Conservation (phyloP, 2,329 filamentous ascomycete genomes). For the Thyridium curvatum region DNA sequence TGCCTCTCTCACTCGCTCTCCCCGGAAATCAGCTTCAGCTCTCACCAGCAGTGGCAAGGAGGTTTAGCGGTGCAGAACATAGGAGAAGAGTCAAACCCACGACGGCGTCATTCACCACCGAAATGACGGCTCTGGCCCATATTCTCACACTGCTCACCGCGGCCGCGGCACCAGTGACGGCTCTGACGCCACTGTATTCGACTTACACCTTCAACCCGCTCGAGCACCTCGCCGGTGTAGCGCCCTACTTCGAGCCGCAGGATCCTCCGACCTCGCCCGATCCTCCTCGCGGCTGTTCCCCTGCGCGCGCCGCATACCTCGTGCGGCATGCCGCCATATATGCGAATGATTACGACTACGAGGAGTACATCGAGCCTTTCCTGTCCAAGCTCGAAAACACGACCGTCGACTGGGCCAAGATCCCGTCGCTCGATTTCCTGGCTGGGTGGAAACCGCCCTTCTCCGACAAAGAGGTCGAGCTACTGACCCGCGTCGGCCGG, state of each 20-base stretch:
- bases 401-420: conserved; percentile 48
- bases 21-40: too few species aligned
- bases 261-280: conserved; percentile 35
- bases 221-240: conserved; percentile 47
- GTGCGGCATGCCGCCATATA: conserved; percentile 56
- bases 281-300: conserved; percentile 42
- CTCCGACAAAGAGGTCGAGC: conserved; percentile 47
- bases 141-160: neutral
- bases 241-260: conserved; percentile 51
- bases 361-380: conserved; percentile 50
- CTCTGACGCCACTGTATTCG: conserved; percentile 28
- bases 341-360: conserved; percentile 53
- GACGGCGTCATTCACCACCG: too few species aligned
- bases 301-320: conserved; percentile 46
- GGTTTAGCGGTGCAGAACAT: too few species aligned
- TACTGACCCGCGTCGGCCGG: conserved; percentile 55
- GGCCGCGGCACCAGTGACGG: neutral
- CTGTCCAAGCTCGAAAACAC: conserved; percentile 52
- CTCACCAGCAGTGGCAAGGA: too few species aligned
- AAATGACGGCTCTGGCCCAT: neutral
- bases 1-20: too few species aligned
- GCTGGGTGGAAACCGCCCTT: conserved; percentile 50
- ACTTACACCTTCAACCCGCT: conserved; percentile 46
- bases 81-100: too few species aligned
- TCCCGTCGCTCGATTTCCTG: conserved; percentile 51